Evolutionary conservation across 176 grass and related monocot genomes (phyloP), one percentile per base, ranked within the genome.

Genomic region (Oropetium thomaeum): DNA sequence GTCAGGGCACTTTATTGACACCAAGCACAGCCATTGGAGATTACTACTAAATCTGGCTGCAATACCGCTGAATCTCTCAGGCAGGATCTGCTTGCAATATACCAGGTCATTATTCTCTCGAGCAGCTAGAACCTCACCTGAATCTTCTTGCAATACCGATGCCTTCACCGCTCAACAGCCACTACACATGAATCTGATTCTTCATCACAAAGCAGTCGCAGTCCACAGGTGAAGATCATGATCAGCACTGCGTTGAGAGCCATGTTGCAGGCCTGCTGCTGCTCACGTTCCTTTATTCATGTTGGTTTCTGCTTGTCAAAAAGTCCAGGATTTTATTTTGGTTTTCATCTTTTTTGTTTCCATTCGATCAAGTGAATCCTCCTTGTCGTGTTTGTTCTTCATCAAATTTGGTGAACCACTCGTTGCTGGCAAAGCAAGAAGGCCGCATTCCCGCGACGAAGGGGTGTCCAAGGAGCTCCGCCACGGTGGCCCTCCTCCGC

Each of bases 381-480:
- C 14, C 25, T 27, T 15, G 31, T 23, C 26, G 10, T 58, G 52
- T 33, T 6, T n/a, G 16, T 63, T 63, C 42, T 0, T 77, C 29
- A 51, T 27, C 3, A 2, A 51, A 65, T 29, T 27, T 64, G 43
- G 43, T 29, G 1, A 78, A 45, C 32, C 62, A 66, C 45, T 78
- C 75, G 33, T 67, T 54, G 62, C 25, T 65, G 60, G 30, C 4
- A 62, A 47, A 40, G 8, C 30, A 39, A 26, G 31, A 51, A 16
- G 74, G n/a, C 8, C 14, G 41, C 31, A 2, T 49, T 3, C 31
- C 51, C 34, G 77, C 41, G 17, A 75, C 62, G 35, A 86, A 80
- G 55, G 85, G 65, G 35, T 87, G 85, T 1, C 38, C 57, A 15
- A 71, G 73, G 47, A 87, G 47, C 38, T 82, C 85, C 35, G 40